A percentile compares a stretch with the other conserved stretches of the same genome.
These are phyloP conservation scores for Serendipita indica DNA, from an alignment of 768 basidiomycete species.

Conservation along the genomic window DNA sequence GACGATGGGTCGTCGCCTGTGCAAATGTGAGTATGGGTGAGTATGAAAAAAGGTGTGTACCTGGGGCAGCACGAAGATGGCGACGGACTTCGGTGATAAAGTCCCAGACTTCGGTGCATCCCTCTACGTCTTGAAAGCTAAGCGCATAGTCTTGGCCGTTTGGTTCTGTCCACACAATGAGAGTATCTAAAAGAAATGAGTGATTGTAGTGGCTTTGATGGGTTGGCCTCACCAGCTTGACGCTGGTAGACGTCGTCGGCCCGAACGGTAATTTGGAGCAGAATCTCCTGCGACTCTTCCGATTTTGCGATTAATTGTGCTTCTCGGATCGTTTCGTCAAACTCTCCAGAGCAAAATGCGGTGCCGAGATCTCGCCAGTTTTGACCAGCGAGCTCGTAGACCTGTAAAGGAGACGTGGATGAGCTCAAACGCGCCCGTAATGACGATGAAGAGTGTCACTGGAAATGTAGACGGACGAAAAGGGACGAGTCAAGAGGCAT, in stretches of 20 bases:
- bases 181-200: conserved; percentile 48
- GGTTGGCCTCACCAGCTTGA: conserved; percentile 52
- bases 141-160: conserved; percentile 89
- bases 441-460: too few species aligned
- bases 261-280: conserved; percentile 68
- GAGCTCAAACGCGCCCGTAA: background rate
- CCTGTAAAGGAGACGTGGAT: conserved; percentile 31
- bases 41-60: background rate
- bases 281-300: conserved; percentile 55
- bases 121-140: conserved; percentile 92
- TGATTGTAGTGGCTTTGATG: background rate
- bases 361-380: conserved; percentile 96
- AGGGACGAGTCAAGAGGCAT: conserved; percentile 14
- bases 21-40: background rate
- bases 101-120: conserved; percentile 93
- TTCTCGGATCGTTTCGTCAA: conserved; percentile 57
- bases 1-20: background rate
- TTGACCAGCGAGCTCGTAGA: conserved; percentile 83
- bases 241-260: conserved; percentile 74
- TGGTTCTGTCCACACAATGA: conserved; percentile 98
- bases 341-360: conserved; percentile 87
- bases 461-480: conserved; percentile 9
- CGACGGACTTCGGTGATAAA: conserved; percentile 87
- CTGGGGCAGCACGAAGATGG: conserved; percentile 32
- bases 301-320: conserved; percentile 74